Evolutionary conservation across 192 early-diverging fungal genomes (phyloP), one percentile per base, ranked within the genome.

Genomic region (Podila clonocystis): DNA sequence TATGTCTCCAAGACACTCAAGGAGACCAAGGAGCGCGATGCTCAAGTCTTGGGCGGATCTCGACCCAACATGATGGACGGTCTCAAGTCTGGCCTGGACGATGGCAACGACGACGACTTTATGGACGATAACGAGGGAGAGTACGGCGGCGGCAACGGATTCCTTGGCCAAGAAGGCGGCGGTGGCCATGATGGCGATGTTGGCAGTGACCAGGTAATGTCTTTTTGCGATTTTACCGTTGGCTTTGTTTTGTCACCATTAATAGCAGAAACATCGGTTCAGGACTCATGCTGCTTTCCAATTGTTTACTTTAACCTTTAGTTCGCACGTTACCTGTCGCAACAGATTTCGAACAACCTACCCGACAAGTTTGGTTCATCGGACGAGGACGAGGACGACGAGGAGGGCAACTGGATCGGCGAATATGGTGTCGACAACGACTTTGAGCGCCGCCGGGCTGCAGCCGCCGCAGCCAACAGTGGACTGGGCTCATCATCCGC

Each of bases 311-410:
- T 41, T 67, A 7, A 34, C 30, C 4, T 45, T 3, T 72, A 94
- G 91, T 91, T 92, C 83, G 91, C 93, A 9, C 72, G 91, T 34
- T 94, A 88, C 74, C 68, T 94, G 34, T 89, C 87, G 62, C 91
- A 93, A 62, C 88, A 92, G 60, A 87, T 94, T 34, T 89, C 91
- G 5, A 89, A 86, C 38, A 91, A 94, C 60, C 77, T 91, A 41
- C 90, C 92, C 15, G 91, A 93, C 69, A 87, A 91, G 68, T 91
- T 93, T 77, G 85, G 86, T 28, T 89, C 87, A 20, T 88, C 88
- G 20, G 91, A 91, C 31, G 92, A 93, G 50, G 87, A 88, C 22
- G 89, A 88, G 9, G 88, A 85, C 7, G 87, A 84, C 7, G 85
- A 88, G 24, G 87, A 85, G 33, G 80, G 85, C 48, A 79, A 80